Base-by-base conservation (phyloP, 192 early-diverging fungal species). In the Entomortierella parvispora region DNA sequence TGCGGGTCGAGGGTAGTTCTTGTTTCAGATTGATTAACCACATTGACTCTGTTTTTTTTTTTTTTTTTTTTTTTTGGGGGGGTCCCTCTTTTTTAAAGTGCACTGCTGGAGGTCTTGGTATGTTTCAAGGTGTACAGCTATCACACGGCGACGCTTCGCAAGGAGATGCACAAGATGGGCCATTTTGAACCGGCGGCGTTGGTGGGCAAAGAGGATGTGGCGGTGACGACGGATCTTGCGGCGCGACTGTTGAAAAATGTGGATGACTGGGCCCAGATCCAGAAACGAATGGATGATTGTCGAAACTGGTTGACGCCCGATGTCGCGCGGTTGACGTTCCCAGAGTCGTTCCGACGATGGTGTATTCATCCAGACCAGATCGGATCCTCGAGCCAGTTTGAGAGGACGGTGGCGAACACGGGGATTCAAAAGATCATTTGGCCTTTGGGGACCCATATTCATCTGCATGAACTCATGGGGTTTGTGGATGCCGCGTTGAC, bases 191-290 rank as follows among this genome's bases (percentile, higher is more conserved):
- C 51, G 5, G 34, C 48, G 23, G 3, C 55, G 34, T 6, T 7
- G 40, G 32, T 0, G 23, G 42, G 9, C 60, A 54, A 25, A 56
- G 51, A 0, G 63, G 66, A 15, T 34, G 50, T 53, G 62, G 53
- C 11, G 48, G 62, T 77, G 5, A n/a, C 65, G 23, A 57, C 47
- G 32, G 66, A 77, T 4, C 48, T 77, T 46, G 74, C 63, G 0
- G 32, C 32, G 12, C 74, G 74, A 3, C 58, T 77, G 74, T 53
- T 77, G 48, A 65, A 77, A 31, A 68, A 77, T 25, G 51, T 62
- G 20, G 74, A 77, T 18, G 74, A 77, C 31, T 77, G 74, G 74
- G 42, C 58, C 2, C 74, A 77, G 40, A 68, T 77, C 20, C 74
- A 77, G 33, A 68, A 68, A 31, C 74, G 74, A 2, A 51, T 62